Percentiles rank a stretch among this genome's conserved stretches.
These are phyloP conservation scores for Chaetomium sp. DNA, from an alignment of 2,329 filamentous ascomycete species.

Conservation along the genomic window DNA sequence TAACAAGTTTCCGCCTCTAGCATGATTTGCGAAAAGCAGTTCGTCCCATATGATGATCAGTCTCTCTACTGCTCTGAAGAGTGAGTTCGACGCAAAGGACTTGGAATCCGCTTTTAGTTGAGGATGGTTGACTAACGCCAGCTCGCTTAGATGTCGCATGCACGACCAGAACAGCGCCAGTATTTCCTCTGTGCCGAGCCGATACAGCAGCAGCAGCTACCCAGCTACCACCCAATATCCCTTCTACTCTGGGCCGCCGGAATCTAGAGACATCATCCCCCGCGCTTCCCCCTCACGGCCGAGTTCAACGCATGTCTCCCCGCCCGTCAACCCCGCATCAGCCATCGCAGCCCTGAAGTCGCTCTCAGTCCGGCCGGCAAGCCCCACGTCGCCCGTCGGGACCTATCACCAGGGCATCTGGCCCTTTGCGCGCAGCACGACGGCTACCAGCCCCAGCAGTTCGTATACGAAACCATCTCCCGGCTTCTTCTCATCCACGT, in stretches of 20 bases:
- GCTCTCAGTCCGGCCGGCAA: conserved; percentile 47
- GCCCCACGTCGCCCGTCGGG: conserved; percentile 48
- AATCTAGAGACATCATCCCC: conserved; percentile 57
- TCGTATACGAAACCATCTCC: conserved; percentile 43
- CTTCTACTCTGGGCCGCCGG: conserved; percentile 41
- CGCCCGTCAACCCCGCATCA: conserved; percentile 47
- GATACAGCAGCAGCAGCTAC: conserved; percentile 25
- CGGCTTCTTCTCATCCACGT: conserved; percentile 46
- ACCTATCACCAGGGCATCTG: conserved; percentile 39
- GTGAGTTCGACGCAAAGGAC: conserved; percentile 37
- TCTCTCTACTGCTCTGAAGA: conserved; percentile 57
- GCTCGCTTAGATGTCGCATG: conserved; percentile 43
- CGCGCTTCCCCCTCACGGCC: conserved; percentile 57
- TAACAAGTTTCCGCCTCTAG: conserved; percentile 33
- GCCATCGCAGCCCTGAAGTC: conserved; percentile 52
- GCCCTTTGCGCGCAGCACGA: conserved; percentile 46
- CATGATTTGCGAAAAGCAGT: conserved; percentile 63
- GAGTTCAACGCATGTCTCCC: conserved; percentile 48
- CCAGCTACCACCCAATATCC: conserved; percentile 35
- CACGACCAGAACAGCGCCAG: conserved; percentile 41
- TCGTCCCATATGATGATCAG: conserved; percentile 50
- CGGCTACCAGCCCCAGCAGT: conserved; percentile 45
- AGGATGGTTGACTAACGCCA: too few species aligned
- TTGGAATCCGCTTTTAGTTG: too few species aligned
- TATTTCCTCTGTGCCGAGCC: conserved; percentile 26